A percentile compares a stretch with the other conserved stretches of the same genome.
phyloP scores from a whole-genome alignment of 73 alveolate species.

The Effrenium voratum region DNA sequence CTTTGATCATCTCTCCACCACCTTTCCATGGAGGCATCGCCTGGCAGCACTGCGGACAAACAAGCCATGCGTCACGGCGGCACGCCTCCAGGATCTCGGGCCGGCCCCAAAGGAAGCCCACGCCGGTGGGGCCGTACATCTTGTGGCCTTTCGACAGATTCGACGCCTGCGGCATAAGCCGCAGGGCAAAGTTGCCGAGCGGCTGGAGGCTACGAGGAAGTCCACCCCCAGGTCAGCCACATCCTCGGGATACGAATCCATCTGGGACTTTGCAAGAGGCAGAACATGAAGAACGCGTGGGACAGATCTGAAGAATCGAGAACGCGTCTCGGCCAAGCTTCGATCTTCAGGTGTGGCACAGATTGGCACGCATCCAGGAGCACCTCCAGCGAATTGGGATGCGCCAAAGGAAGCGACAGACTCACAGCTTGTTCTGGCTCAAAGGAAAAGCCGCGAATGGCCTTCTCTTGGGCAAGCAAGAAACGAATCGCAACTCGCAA shows the following conservation, averaged over 20 bases:
- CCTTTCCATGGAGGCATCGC: constrained; percentile 94
- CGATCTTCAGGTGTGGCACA: constrained; percentile 89
- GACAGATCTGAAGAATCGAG: neutral
- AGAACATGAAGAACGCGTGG: neutral
- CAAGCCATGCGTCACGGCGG: neutral
- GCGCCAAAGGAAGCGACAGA: too few species aligned
- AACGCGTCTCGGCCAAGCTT: constrained; percentile 8
- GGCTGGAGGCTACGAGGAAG: constrained; percentile 89
- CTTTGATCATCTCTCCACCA: constrained; percentile 93
- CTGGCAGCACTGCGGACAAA: neutral
- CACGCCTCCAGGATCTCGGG: constrained; percentile 65
- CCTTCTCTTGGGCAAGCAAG: neutral
- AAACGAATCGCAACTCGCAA: neutral
- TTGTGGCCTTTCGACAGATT: constrained; percentile 43
- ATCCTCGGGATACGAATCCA: neutral
- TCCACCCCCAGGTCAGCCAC: constrained; percentile 85
- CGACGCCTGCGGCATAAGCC: neutral
- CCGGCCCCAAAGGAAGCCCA: constrained; percentile 90
- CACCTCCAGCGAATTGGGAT: neutral
- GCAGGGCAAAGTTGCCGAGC: neutral
- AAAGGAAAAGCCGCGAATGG: too few species aligned
- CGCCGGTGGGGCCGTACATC: constrained; percentile 93
- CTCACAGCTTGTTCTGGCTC: too few species aligned
- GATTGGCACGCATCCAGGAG: constrained; percentile 92
- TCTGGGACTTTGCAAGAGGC: neutral